Percentiles rank a stretch among this genome's conserved stretches.
These are phyloP conservation scores for Stachybotrys chartarum DNA, from an alignment of 2,329 filamentous ascomycete species.

Conservation along the genomic window DNA sequence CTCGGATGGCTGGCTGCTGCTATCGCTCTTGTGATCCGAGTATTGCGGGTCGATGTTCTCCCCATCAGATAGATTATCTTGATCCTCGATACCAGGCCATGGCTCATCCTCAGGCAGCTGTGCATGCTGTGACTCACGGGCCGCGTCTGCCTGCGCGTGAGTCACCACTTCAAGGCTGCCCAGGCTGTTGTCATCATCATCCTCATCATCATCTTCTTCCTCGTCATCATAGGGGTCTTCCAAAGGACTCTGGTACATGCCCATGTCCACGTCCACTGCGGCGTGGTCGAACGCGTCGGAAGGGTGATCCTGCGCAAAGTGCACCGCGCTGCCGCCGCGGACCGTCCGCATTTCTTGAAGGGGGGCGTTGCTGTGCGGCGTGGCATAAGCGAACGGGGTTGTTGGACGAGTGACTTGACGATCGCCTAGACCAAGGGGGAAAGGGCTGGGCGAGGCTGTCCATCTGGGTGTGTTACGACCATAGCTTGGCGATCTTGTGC, in stretches of 20 bases:
- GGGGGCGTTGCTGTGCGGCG: conserved; percentile 58
- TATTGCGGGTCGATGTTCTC: conserved; percentile 43
- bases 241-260: conserved; percentile 26
- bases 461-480: conserved; percentile 48
- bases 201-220: conserved; percentile 13
- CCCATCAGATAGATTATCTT: conserved; percentile 34
- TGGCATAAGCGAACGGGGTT: conserved; percentile 66
- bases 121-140: conserved; percentile 17
- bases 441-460: conserved; percentile 41
- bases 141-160: conserved; percentile 12
- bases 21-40: conserved; percentile 22
- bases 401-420: conserved; percentile 29
- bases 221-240: conserved; percentile 25
- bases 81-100: conserved; percentile 50
- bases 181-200: conserved; percentile 13
- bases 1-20: conserved; percentile 47
- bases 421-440: conserved; percentile 25
- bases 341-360: conserved; percentile 29
- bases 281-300: conserved; percentile 29
- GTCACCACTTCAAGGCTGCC: conserved; percentile 18
- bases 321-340: conserved; percentile 19
- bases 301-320: conserved; percentile 18
- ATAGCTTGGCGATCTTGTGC: conserved; percentile 50
- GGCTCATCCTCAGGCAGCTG: conserved; percentile 45
- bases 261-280: conserved; percentile 23